Percentiles rank a stretch among this genome's conserved stretches.
Conservation (phyloP, 1,139 yeast genomes). For the Trichomonascaceae sp. region DNA sequence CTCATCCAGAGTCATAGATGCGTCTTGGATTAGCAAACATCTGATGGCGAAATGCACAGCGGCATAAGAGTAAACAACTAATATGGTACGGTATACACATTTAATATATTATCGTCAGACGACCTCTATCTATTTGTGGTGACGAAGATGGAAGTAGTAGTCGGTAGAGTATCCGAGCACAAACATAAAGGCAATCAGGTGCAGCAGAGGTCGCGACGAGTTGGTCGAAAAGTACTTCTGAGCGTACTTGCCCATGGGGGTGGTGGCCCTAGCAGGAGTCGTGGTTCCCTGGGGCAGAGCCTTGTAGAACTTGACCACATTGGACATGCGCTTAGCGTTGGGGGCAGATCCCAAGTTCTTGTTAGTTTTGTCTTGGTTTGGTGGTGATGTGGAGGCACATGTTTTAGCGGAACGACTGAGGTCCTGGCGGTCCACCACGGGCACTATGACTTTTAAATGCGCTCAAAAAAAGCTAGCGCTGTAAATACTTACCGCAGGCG, state of each 20-base stretch:
- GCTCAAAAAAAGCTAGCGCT: not conserved
- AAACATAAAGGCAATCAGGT: constrained; percentile 58
- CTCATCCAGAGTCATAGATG: too few relatives aligned
- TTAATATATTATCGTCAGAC: too few relatives aligned
- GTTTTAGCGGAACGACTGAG: not conserved
- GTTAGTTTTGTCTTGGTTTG: not conserved
- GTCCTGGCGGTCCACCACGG: not conserved
- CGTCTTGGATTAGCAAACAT: too few relatives aligned
- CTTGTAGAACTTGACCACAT: constrained; percentile 91
- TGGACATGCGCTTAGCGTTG: constrained; percentile 92
- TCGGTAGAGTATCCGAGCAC: constrained; percentile 82
- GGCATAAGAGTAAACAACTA: too few relatives aligned
- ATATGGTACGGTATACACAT: too few relatives aligned
- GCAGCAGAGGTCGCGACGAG: constrained; percentile 63
- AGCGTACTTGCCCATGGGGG: constrained; percentile 52
- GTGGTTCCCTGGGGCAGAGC: constrained; percentile 92
- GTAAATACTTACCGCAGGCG: constrained; percentile 61
- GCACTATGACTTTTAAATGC: not conserved
- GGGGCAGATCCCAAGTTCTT: constrained; percentile 91
- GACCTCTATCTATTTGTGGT: constrained; percentile 25
- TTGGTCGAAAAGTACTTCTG: constrained; percentile 61
- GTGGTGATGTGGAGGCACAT: not conserved
- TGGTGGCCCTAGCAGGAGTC: constrained; percentile 54
- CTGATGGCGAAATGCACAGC: too few relatives aligned
- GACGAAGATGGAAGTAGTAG: constrained; percentile 79